Percentiles rank a stretch among this genome's conserved stretches.
Conservation (phyloP, 805 yeast species). For the Sugiyamaella floridensis region DNA sequence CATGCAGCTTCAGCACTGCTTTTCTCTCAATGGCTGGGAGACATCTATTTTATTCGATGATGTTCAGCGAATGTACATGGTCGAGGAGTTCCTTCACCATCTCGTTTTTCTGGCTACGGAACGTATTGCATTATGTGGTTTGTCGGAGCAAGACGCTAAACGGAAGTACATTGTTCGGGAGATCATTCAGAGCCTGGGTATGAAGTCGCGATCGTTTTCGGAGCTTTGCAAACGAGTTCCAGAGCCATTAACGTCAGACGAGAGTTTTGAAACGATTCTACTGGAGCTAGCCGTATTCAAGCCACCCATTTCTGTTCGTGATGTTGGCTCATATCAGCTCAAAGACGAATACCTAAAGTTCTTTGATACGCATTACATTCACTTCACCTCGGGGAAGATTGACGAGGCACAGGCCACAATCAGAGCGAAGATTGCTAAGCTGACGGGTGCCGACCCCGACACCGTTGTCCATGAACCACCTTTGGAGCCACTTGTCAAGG, state of each 20-base stretch:
- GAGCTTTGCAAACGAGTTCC: slow-evolving; percentile 64
- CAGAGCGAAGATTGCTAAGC: slow-evolving; percentile 40
- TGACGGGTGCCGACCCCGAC: slow-evolving; percentile 34
- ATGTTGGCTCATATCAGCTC: slow-evolving; percentile 60
- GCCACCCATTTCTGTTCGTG: slow-evolving; percentile 53
- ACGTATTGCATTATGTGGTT: slow-evolving; percentile 49
- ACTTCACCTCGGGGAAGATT: slow-evolving; percentile 66
- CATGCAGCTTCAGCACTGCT: slow-evolving; percentile 55
- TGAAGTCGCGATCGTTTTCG: slow-evolving; percentile 64
- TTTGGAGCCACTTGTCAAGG: slow-evolving; percentile 25
- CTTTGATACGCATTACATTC: slow-evolving; percentile 78
- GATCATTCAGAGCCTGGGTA: slow-evolving; percentile 76
- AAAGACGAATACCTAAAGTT: slow-evolving; percentile 46
- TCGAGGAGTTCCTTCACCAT: slow-evolving; percentile 71
- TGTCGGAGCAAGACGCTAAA: slow-evolving; percentile 40
- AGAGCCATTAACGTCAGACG: slow-evolving; percentile 67
- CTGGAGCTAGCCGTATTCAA: slow-evolving; percentile 50
- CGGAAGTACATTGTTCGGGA: slow-evolving; percentile 54
- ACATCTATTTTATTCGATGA: slow-evolving; percentile 34
- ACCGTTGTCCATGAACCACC: slow-evolving; percentile 56
- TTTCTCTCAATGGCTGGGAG: slow-evolving; percentile 46
- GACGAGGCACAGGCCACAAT: slow-evolving; percentile 73
- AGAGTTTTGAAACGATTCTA: slow-evolving; percentile 60
- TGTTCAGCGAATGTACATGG: slow-evolving; percentile 47
- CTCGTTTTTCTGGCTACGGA: slow-evolving; percentile 65